Percentiles rank a stretch among this genome's conserved stretches.
Conservation (phyloP, 2,329 filamentous ascomycete species). For the Cladosporium sp. region DNA sequence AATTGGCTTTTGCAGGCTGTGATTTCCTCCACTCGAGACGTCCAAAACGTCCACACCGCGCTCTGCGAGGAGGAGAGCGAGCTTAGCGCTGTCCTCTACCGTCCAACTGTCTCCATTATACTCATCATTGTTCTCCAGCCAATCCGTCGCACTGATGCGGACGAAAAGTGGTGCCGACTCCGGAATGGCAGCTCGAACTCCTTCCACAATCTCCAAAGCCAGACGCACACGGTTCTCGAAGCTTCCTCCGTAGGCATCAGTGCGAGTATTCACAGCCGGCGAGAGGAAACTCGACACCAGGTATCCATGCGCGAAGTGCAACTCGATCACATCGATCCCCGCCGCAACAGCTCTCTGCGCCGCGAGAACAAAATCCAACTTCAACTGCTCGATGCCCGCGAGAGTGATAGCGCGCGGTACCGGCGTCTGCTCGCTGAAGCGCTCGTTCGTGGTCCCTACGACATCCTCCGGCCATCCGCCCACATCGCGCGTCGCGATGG, state of each 20-base stretch:
- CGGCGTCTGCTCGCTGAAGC: slow-evolving; percentile 64
- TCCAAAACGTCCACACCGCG: slow-evolving; percentile 79
- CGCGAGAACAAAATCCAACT: slow-evolving; percentile 63
- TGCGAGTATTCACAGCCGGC: slow-evolving; percentile 43
- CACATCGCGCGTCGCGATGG: slow-evolving; percentile 52
- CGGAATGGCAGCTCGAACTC: slow-evolving; percentile 41
- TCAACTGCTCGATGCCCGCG: slow-evolving; percentile 66
- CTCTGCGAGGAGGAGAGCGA: slow-evolving; percentile 54
- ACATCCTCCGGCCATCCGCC: slow-evolving; percentile 56
- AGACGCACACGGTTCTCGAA: slow-evolving; percentile 45
- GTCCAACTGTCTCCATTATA: slow-evolving; percentile 37
- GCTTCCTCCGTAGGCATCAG: slow-evolving; percentile 46
- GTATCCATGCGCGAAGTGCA: slow-evolving; percentile 61
- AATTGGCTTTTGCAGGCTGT: slow-evolving; percentile 55
- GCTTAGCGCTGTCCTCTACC: slow-evolving; percentile 60
- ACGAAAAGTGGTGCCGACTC: not conserved
- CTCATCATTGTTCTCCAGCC: not conserved
- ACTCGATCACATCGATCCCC: slow-evolving; percentile 75
- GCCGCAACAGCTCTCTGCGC: slow-evolving; percentile 55
- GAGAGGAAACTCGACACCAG: slow-evolving; percentile 48
- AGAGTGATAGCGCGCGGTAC: slow-evolving; percentile 67
- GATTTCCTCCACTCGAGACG: slow-evolving; percentile 74
- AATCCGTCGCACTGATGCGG: slow-evolving; percentile 9
- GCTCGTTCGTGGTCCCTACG: slow-evolving; percentile 57
- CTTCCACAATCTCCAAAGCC: slow-evolving; percentile 42